Percentiles rank a stretch among this genome's conserved stretches.
Evolutionary conservation across 257 asterid genomes (phyloP).

Genomic region (Solanum sitiens): DNA sequence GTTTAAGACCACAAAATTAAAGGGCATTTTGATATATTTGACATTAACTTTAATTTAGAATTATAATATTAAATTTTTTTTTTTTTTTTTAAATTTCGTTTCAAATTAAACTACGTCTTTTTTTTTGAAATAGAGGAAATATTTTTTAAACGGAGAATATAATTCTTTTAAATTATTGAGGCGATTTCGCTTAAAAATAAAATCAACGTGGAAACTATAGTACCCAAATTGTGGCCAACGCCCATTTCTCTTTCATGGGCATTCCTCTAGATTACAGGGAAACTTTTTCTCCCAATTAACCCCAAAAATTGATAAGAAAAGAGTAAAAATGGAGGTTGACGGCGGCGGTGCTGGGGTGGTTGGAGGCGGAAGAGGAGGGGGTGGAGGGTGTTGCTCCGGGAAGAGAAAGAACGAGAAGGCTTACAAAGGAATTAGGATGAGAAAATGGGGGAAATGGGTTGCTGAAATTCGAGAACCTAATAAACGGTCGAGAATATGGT

Average conservation of each 20-base stretch:
- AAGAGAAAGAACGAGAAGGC: constrained; percentile 40
- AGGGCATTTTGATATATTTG: too few relatives aligned
- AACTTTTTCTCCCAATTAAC: not conserved
- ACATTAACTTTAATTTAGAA: too few relatives aligned
- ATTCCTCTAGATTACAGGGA: not conserved
- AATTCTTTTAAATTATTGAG: not conserved
- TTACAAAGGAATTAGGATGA: constrained; percentile 86
- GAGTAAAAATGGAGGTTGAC: not conserved
- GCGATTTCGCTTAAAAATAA: not conserved
- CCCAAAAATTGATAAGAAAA: not conserved
- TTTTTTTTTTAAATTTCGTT: too few relatives aligned
- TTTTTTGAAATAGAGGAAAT: too few relatives aligned
- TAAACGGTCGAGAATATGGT: constrained; percentile 81
- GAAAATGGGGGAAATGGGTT: constrained; percentile 99
- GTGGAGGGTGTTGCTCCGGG: constrained; percentile 2
- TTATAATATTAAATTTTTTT: too few relatives aligned
- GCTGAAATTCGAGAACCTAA: constrained; percentile 94
- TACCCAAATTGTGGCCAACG: not conserved
- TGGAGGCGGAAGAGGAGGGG: constrained; percentile 19
- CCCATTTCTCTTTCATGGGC: not conserved
- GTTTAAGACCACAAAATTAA: too few relatives aligned
- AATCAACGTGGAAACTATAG: constrained; percentile 11
- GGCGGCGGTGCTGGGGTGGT: not conserved
- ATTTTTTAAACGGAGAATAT: too few relatives aligned
- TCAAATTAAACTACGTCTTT: too few relatives aligned